Conservation (phyloP, 345 rosid genomes). For the Balakata baccata region DNA sequence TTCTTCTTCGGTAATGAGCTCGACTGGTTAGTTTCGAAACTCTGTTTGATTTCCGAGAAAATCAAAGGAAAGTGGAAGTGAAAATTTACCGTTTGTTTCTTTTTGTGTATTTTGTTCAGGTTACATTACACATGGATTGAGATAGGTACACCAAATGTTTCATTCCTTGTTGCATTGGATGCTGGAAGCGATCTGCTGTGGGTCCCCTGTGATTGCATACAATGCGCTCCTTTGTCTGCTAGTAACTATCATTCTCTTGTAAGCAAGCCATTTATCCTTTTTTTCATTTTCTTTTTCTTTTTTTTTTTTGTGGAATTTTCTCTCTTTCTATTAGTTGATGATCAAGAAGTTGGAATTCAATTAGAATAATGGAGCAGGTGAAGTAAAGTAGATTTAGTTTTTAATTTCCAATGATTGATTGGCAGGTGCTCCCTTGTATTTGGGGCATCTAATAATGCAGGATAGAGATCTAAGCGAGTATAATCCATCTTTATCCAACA, state of each 20-base stretch:
- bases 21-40: slow-evolving; percentile 12
- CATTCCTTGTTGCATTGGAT: slow-evolving; percentile 82
- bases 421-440: slow-evolving; percentile 28
- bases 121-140: slow-evolving; percentile 78
- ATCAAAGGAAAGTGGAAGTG: neutral
- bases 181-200: slow-evolving; percentile 75
- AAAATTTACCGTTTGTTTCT: neutral
- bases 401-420: slow-evolving; percentile 20
- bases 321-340: neutral
- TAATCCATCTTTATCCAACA: slow-evolving; percentile 23
- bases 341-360: neutral
- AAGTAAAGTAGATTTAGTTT: slow-evolving; percentile 10
- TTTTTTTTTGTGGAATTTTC: neutral
- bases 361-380: neutral
- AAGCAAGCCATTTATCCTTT: slow-evolving; percentile 12
- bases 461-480: slow-evolving; percentile 31
- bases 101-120: slow-evolving; percentile 28
- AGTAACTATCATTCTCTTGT: slow-evolving; percentile 58
- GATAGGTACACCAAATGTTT: slow-evolving; percentile 65
- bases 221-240: slow-evolving; percentile 68
- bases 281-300: slow-evolving; percentile 10
- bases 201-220: slow-evolving; percentile 80
- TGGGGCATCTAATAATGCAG: slow-evolving; percentile 36
- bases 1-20: slow-evolving; percentile 26
- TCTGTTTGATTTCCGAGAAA: neutral